Evolutionary conservation across 2,329 filamentous ascomycete genomes (phyloP), one percentile per base, ranked within the genome.

Genomic region (Sphaceloma murrayae): DNA sequence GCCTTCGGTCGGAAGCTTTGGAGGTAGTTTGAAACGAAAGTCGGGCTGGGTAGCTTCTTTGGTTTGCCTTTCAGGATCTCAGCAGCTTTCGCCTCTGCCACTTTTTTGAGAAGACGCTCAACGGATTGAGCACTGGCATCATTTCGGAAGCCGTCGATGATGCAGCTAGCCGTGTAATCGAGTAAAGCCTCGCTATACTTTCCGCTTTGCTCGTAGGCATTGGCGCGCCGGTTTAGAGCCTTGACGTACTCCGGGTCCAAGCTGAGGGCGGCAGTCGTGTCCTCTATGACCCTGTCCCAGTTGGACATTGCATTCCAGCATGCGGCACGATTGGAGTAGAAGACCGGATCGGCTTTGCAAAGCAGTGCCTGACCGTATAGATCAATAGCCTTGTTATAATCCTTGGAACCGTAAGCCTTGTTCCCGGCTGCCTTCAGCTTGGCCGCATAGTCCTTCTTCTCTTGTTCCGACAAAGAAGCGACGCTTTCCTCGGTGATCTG

Each of bases 91-190:
- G 84, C 75, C 67, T 96, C 89, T 34, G 91, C 91, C 39, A 96
- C 89, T 69, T 94, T 94, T 74, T 96, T 96, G 51, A 98, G 74
- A 51, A 98, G 69, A 50, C 89, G 74, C 71, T 98, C 91, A 7
- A 98, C 88, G 33, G 87, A 80, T 63, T 88, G 79, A 17, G 89
- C 87, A 59, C 85, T 93, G 49, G 75, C 72, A 57, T 94, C 84
- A 64, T 91, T 96, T 67, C 85, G 82, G 74, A 98, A 98, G 51
- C 84, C 84, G 62, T 98, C 91, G 62, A 98, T 94, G 64, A 98
- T 98, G 70, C 91, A 98, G 68, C 89, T 95, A 47, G 91, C 91
- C 6, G 91, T 98, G 69, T 94, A 96, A 68, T 98, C 91, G 51
- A 98, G 77, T 6, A 98, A 80, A 34, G 91, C 89, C 62, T 96